These are phyloP conservation scores for Curvularia hawaiiensis DNA, from an alignment of 2,329 filamentous ascomycete species.

Conservation along the genomic window DNA sequence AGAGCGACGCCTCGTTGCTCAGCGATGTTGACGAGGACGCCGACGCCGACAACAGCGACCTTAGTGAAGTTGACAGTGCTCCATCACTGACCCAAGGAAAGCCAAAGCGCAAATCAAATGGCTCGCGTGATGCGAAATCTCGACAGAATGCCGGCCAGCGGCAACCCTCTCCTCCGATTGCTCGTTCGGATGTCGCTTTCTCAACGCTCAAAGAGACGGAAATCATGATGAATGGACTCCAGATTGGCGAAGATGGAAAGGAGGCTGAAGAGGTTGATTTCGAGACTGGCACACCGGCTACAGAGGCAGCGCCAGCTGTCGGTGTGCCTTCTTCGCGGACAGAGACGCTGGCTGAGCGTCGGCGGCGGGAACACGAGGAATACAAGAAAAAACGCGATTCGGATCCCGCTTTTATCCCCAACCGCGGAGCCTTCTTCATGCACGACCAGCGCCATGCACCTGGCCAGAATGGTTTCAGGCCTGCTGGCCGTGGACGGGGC, in stretches of 20 bases:
- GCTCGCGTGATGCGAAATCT: conserved; percentile 41
- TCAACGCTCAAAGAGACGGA: conserved; percentile 61
- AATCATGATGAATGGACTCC: conserved; percentile 65
- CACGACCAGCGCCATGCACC: conserved; percentile 87
- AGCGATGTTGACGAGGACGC: conserved; percentile 64
- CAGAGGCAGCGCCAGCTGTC: conserved; percentile 49
- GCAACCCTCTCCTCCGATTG: conserved; percentile 44
- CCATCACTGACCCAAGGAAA: conserved; percentile 44
- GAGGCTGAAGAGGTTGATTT: conserved; percentile 57
- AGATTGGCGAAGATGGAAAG: conserved; percentile 50
- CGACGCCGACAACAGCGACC: conserved; percentile 63
- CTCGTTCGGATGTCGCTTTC: conserved; percentile 47
- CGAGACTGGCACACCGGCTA: conserved; percentile 49
- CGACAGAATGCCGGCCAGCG: conserved; percentile 33
- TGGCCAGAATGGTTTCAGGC: conserved; percentile 76
- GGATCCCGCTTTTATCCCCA: conserved; percentile 92
- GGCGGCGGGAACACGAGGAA: conserved; percentile 86
- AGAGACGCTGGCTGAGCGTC: conserved; percentile 69
- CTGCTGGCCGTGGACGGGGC: conserved; percentile 66
- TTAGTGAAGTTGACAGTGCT: conserved; percentile 57
- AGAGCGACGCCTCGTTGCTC: conserved; percentile 65
- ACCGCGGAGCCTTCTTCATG: conserved; percentile 94
- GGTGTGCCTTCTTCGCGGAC: conserved; percentile 43
- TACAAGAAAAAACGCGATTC: conserved; percentile 86
- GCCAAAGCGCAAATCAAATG: conserved; percentile 47